A percentile compares a stretch with the other conserved stretches of the same genome.
These are phyloP conservation scores for Sporothrix brunneoviolacea DNA, from an alignment of 2,329 filamentous ascomycete species.

Conservation along the genomic window DNA sequence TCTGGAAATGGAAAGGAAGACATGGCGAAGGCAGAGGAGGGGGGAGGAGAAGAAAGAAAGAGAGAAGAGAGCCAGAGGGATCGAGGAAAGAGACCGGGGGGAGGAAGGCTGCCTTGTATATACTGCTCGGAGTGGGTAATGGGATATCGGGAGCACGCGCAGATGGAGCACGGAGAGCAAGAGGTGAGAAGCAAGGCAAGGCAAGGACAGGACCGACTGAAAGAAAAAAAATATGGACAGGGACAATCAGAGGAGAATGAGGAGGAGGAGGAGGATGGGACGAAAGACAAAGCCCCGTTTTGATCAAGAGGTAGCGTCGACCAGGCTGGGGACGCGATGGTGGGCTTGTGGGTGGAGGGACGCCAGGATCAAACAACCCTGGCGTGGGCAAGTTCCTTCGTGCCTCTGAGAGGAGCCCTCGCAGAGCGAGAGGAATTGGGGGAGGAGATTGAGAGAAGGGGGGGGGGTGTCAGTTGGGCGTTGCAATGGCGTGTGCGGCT, in stretches of 20 bases:
- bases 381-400: background rate
- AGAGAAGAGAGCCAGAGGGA: background rate
- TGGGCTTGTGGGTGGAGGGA: slow-evolving; percentile 1
- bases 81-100: background rate
- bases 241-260: background rate
- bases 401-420: background rate
- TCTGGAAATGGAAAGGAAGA: slow-evolving; percentile 25
- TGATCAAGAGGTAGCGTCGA: slow-evolving; percentile 4
- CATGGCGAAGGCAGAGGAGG: slow-evolving; percentile 22
- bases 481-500: slow-evolving; percentile 14
- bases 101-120: slow-evolving; percentile 7
- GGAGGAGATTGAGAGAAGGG: background rate
- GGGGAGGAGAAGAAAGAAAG: background rate
- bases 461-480: slow-evolving; percentile 4
- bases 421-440: slow-evolving; percentile 3
- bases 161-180: too few relatives aligned
- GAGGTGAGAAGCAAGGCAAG: too few relatives aligned
- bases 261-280: slow-evolving; percentile 3
- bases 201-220: background rate
- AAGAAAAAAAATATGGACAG: background rate
- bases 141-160: slow-evolving; percentile 2
- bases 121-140: slow-evolving; percentile 5
- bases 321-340: too few relatives aligned
- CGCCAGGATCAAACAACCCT: slow-evolving; percentile 10
- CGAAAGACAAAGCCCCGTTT: slow-evolving; percentile 14